Evolutionary conservation across 2,329 filamentous ascomycete genomes (phyloP).

Genomic region (Pseudogymnoascus sp.): DNA sequence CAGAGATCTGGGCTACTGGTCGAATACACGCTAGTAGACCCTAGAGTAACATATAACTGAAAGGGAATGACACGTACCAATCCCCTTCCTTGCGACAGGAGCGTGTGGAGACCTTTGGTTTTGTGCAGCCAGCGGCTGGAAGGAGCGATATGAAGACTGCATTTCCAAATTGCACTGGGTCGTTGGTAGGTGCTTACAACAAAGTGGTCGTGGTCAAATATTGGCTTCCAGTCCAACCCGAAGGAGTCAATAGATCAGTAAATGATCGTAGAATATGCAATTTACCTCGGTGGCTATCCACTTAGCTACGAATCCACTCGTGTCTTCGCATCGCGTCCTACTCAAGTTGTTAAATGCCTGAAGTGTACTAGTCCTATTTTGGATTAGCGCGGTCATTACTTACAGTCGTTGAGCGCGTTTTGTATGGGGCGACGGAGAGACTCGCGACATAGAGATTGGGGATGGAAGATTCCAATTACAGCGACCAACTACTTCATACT

Average conservation of each 20-base stretch:
- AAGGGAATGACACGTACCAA: slow-evolving; percentile 26
- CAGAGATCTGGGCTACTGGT: slow-evolving; percentile 1
- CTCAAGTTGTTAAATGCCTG: slow-evolving; percentile 1
- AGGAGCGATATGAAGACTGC: slow-evolving; percentile 27
- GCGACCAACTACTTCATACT: neutral
- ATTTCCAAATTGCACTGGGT: slow-evolving; percentile 18
- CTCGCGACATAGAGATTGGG: neutral
- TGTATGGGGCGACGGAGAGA: neutral
- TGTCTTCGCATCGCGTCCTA: slow-evolving; percentile 6
- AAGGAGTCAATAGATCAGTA: slow-evolving; percentile 2
- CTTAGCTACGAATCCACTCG: slow-evolving; percentile 3
- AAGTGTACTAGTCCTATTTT: neutral
- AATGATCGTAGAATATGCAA: neutral
- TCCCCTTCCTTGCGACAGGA: slow-evolving; percentile 27
- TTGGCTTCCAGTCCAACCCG: neutral
- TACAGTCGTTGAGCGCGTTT: neutral
- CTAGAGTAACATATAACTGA: slow-evolving; percentile 9
- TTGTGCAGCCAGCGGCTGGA: slow-evolving; percentile 17
- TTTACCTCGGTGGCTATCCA: slow-evolving; percentile 5
- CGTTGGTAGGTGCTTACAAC: neutral
- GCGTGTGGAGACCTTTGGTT: slow-evolving; percentile 25
- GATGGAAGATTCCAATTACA: neutral
- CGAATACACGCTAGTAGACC: slow-evolving; percentile 8
- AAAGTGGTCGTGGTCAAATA: neutral
- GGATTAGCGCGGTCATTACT: neutral